These are phyloP conservation scores for Hibiscus mutabilis DNA, from an alignment of 345 rosid genomes.

Conservation along the genomic window DNA sequence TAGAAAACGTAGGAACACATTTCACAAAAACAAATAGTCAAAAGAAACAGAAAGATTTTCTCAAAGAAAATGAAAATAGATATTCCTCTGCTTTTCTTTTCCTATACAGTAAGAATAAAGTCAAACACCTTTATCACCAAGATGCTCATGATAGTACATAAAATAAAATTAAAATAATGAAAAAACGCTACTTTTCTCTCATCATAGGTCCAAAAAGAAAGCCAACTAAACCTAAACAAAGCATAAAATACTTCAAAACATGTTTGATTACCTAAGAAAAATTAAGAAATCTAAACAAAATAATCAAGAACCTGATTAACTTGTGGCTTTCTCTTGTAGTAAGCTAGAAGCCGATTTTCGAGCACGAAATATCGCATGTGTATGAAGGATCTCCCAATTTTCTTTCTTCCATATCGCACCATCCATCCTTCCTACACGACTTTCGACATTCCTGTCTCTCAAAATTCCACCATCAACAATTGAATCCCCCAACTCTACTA, in stretches of 20 bases:
- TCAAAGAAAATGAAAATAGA: neutral
- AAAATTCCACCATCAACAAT: constrained; percentile 4
- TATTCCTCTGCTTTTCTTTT: neutral
- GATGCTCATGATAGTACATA: too few relatives aligned
- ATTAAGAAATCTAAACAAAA: neutral
- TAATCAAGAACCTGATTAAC: constrained; percentile 63
- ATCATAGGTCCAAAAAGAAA: neutral
- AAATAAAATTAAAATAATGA: neutral
- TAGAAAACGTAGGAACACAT: constrained; percentile 7
- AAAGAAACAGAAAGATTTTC: neutral
- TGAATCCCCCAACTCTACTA: constrained; percentile 6
- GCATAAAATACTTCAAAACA: neutral
- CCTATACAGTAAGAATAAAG: neutral
- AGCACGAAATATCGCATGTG: constrained; percentile 96
- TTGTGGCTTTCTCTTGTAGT: constrained; percentile 95
- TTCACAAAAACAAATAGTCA: neutral
- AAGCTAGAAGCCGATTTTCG: constrained; percentile 86
- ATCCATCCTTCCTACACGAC: constrained; percentile 98
- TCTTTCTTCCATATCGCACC: constrained; percentile 97
- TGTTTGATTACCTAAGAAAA: neutral
- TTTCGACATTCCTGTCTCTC: constrained; percentile 48
- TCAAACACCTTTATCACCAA: neutral
- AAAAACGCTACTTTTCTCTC: neutral
- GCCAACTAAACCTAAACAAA: neutral
- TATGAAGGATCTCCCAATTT: constrained; percentile 91